Base-by-base conservation (phyloP, 768 basidiomycete genomes). In the Macrolepiota dolichaula region DNA sequence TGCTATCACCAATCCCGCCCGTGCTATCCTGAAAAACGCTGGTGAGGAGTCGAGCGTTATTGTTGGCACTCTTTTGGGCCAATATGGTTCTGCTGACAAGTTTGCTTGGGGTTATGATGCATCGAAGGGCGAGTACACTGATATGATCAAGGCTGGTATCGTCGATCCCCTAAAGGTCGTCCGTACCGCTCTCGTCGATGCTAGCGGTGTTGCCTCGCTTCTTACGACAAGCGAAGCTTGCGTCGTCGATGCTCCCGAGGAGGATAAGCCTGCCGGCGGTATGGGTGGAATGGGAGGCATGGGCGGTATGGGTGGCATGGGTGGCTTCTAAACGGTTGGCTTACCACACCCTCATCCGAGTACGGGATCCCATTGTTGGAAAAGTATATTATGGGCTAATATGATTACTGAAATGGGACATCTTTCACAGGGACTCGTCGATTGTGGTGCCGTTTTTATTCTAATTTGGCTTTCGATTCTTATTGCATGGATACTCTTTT, bases 81-180 rank as follows among this genome's bases (percentile, higher is more conserved):
- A 85, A 68, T 91, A 92, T 69, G 88, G 84, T 7, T 65, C 77
- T 17, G 73, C 84, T 27, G 94, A 94, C 75, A 85, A 94, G 77
- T 94, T 94, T 71, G 80, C 79, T 12, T 87, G 84, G 85, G 92
- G 96, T 0, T 97, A 97, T 76, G 94, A 97, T 66, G 94, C 96
- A 25, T 82, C 86, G 69, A 90, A 89, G 78, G 94, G 92, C 64
- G 91, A 96, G 76, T 98, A 93, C 70, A 86, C 89, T 49, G 93
- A 98, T 76, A 95, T 98, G 94, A 89, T 98, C 77, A 82, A 88
- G 73, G 81, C 86, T 29, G 96, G 96, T 69, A 97, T 98, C 67
- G 89, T 98, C 49, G 96, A 98, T 77, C 96, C 95, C 1, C 79
- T 96, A 63, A 96, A 96, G 85, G 96, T 98, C 54, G 96, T 97